Base-by-base conservation (phyloP, 306 rosid genomes). In the Mimosa pudica region DNA sequence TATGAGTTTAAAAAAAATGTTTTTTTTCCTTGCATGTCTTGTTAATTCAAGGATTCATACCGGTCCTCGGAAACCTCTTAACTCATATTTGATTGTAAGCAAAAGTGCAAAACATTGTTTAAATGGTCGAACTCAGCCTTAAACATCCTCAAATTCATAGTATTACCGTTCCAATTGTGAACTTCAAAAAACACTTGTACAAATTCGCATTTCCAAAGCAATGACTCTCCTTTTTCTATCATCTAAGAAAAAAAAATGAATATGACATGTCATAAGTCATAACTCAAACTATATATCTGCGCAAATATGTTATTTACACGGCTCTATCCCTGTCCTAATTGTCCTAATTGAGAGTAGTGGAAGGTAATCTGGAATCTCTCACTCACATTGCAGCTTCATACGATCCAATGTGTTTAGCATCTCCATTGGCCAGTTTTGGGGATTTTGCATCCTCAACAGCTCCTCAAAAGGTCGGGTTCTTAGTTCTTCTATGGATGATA, bases 311-410 rank as follows among this genome's bases (percentile, higher is more conserved):
- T 90, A 94, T 90, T 86, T 94, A 92, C 94, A 94, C 81, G 76
- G 76, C 54, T 38, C 74, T 76, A 69, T 35, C 85, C 65, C 84
- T 69, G 77, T 61, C 79, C 82, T 89, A 96, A 86, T 96, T 69
- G 77, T 61, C 79, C 82, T 89, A 96, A 86, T 96, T 96, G 80
- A 96, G 92, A 46, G 99, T 96, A 38, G 97, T 90, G 80, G 93
- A 94, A 87, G 99, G 99, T 81, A 88, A 86, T 87, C 99, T 96
- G 83, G 99, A 91, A 81, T 96, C 99, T 90, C 94, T 93, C 62
- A 90, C 87, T 42, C 97, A 88, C 63, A 90, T 97, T 52, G 97
- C 79, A 17, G 91, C 89, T 87, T 96, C 99, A 63, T 84, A 86
- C 8, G 88, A 86, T 72, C 86, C 96, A 60, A 88, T 58, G 44